phyloP scores from a whole-genome alignment of 2,329 filamentous ascomycete genomes.

The Aspergillus novoparasiticus region DNA sequence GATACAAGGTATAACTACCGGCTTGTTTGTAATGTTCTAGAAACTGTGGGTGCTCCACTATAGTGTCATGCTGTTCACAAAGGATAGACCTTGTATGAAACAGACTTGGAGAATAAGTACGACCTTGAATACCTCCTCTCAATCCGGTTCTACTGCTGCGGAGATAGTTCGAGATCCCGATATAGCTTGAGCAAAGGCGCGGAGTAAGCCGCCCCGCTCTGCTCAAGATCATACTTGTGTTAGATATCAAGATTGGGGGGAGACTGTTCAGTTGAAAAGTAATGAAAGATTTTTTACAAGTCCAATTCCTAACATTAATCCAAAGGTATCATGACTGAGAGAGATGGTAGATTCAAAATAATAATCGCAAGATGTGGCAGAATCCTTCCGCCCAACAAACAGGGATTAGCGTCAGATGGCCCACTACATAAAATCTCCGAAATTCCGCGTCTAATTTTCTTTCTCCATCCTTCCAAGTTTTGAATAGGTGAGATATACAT shows the following conservation, averaged over 20 bases:
- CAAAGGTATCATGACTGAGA: neutral
- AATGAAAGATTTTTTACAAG: neutral
- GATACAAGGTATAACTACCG: constrained; percentile 36
- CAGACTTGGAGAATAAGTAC: constrained; percentile 10
- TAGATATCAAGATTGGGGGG: neutral
- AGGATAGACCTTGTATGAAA: constrained; percentile 28
- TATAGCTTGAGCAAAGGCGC: constrained; percentile 37
- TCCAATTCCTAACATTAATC: constrained; percentile 10
- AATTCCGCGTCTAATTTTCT: constrained; percentile 49
- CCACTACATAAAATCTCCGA: constrained; percentile 28
- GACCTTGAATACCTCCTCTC: constrained; percentile 10
- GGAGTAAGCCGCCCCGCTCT: constrained; percentile 27
- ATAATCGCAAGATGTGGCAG: constrained; percentile 10
- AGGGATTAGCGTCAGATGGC: constrained; percentile 24
- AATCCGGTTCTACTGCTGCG: constrained; percentile 24
- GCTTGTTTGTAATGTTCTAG: constrained; percentile 50
- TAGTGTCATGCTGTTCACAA: constrained; percentile 20
- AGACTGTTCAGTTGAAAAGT: neutral
- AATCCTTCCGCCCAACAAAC: constrained; percentile 25
- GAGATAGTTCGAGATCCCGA: constrained; percentile 42
- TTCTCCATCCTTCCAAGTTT: constrained; percentile 98
- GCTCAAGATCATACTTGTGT: constrained; percentile 25
- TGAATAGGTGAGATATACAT: constrained; percentile 75
- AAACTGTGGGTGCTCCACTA: constrained; percentile 24
- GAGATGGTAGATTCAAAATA: neutral